These are phyloP conservation scores for Coprinopsis sp. DNA, from an alignment of 768 basidiomycete species.

Conservation along the genomic window DNA sequence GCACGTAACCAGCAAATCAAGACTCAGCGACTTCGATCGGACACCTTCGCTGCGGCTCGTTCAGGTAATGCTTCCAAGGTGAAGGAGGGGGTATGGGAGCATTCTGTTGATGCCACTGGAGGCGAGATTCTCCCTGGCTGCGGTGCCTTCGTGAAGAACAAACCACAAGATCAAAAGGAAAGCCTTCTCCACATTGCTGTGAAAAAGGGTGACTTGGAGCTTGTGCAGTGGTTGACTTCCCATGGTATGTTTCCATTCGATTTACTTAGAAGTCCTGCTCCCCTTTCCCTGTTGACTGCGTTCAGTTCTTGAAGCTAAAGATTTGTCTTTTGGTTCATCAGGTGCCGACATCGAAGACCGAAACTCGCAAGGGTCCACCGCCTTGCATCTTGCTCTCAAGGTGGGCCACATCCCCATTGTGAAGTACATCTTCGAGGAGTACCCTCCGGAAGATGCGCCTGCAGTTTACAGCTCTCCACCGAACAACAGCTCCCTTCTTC, in stretches of 20 bases:
- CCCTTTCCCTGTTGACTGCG: too few relatives aligned
- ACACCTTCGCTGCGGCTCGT: slow-evolving; percentile 63
- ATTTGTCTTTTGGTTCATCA: slow-evolving; percentile 26
- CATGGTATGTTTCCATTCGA: slow-evolving; percentile 50
- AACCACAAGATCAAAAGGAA: slow-evolving; percentile 54
- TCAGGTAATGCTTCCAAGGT: slow-evolving; percentile 47
- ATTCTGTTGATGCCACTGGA: slow-evolving; percentile 65
- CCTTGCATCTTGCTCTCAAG: slow-evolving; percentile 63
- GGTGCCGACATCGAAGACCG: slow-evolving; percentile 73
- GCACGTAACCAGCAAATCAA: slow-evolving; percentile 43
- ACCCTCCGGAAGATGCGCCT: slow-evolving; percentile 53
- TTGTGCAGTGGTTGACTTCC: slow-evolving; percentile 66
- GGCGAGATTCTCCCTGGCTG: slow-evolving; percentile 60
- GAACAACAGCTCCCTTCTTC: slow-evolving; percentile 37
- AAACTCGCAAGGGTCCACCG: slow-evolving; percentile 51
- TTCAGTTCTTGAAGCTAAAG: too few relatives aligned
- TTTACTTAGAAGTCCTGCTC: slow-evolving; percentile 1
- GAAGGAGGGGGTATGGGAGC: slow-evolving; percentile 64
- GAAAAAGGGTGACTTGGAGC: slow-evolving; percentile 45
- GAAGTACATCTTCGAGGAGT: slow-evolving; percentile 56
- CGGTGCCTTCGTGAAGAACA: slow-evolving; percentile 42
- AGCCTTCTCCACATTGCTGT: slow-evolving; percentile 69
- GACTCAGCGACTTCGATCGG: slow-evolving; percentile 53
- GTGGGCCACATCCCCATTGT: slow-evolving; percentile 49
- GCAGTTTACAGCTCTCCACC: slow-evolving; percentile 42